Base-by-base conservation (phyloP, 2,329 filamentous ascomycete genomes). In the Hypoxylon sp. region DNA sequence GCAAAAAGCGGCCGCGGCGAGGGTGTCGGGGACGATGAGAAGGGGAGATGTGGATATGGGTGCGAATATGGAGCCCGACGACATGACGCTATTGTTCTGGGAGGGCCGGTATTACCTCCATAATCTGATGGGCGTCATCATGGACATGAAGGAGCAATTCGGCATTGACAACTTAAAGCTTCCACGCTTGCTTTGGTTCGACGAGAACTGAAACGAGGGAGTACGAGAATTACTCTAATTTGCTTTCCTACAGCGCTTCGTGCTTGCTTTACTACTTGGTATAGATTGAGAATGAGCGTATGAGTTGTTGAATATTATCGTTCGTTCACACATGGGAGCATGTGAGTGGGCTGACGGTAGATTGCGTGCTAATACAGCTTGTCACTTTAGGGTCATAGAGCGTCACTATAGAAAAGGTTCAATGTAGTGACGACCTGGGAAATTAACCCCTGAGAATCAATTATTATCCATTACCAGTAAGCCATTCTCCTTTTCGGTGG, bases 111-210 rank as follows among this genome's bases (percentile, higher is more conserved):
- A 58, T 34, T 60, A 62, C 39, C 61, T 72, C 12, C 52, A 66
- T 30, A 50, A 58, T 16, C 63, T 72, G 21, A 50, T 71, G 11
- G 25, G 21, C 7, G 48, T 66, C 9, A 65, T 64, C 1, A 48
- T 34, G 25, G 61, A 66, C n/a, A 61, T 71, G 55, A 68, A 46
- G 32, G 50, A 67, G 16, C 43, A 48, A 43, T 71, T 71, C 39
- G 53, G 51, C 7, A 57, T 71, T 30, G 27, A 46, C 21, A 61
- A 67, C 25, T 41, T 72, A 21, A 37, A 19, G 0, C 50, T 70
- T 12, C 70, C 67, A n/a, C 41, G 45, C 16, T 53, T 67, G 2
- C 25, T 45, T 29, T 53, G 56, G 60, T 37, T 53, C 1, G 23
- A 19, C 2, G 43, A 34, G 55, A 39, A 46, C 21, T 68, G 19